Evolutionary conservation across 257 asterid genomes (phyloP), one percentile per base, ranked within the genome.

Genomic region (Scutellaria minor): DNA sequence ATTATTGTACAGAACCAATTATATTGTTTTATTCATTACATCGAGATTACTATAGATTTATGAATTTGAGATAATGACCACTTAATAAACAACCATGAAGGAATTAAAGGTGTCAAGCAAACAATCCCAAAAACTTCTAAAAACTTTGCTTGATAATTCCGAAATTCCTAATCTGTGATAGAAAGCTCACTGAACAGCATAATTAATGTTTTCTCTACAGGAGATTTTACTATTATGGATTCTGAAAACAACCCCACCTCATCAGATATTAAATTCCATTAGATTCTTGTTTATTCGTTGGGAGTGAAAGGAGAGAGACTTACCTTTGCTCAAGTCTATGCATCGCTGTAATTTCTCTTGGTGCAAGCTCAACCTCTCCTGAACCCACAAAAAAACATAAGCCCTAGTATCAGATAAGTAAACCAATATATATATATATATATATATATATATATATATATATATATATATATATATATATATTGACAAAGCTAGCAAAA

Each of bases 311-410:
- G 46, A 18, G 53, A 52, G 40, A 77, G 5, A 46, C 45, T 63
- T 88, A 94, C 97, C 99, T 90, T 80, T 88, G 81, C 82, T 88
- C 78, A 81, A 76, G 69, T 90, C 90, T 68, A 80, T 70, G 85
- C 80, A 83, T 7, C 84, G 83, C 80, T 91, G 85, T 81, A 95
- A 69, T 83, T 91, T 95, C 79, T 91, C 96, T 79, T 91, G 81
- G 74, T 87, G 92, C 86, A 95, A 70, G 77, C 77, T 84, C 84
- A 91, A 76, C 64, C 99, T 85, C 80, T 95, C 99, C 99, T 91
- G 76, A 68, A 78, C 37, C 56, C 56, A 83, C 45, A 51, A 60
- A 62, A 42, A 51, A 53, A 59, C 45, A 39, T 31, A 64, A 1
- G 27, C 27, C 27, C 27, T 2, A 24, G 27, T 24, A 24, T 24